These are phyloP conservation scores for Cladosporium sp. DNA, from an alignment of 2,329 filamentous ascomycete species.

Conservation along the genomic window DNA sequence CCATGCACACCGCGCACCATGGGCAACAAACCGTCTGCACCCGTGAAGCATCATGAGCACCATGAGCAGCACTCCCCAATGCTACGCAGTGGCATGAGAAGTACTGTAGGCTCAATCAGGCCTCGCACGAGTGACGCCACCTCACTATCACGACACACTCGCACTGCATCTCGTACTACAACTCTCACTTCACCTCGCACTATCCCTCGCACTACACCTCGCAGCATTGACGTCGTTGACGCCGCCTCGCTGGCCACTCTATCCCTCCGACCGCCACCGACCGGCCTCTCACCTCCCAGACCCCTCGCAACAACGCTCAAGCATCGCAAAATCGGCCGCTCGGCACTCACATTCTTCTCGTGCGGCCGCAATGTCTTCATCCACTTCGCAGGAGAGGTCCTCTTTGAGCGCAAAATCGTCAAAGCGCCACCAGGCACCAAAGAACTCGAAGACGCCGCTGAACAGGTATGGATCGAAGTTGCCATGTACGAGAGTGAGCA, in stretches of 20 bases:
- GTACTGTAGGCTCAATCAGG: neutral
- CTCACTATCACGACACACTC: neutral
- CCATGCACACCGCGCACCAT: neutral
- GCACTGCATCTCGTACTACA: neutral
- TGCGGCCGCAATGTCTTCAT: slow-evolving; percentile 27
- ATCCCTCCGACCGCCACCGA: neutral
- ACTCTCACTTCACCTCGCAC: neutral
- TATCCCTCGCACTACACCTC: neutral
- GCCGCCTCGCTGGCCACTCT: neutral
- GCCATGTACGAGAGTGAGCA: slow-evolving; percentile 16
- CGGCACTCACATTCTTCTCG: slow-evolving; percentile 23
- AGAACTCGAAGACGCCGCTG: slow-evolving; percentile 23
- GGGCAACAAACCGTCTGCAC: neutral
- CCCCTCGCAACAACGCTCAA: slow-evolving; percentile 20
- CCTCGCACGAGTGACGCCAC: neutral
- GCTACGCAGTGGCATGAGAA: neutral
- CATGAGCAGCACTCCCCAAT: neutral
- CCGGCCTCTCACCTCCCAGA: slow-evolving; percentile 11
- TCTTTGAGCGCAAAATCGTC: slow-evolving; percentile 20
- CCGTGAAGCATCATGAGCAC: neutral
- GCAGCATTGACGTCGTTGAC: neutral
- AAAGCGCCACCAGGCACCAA: slow-evolving; percentile 7
- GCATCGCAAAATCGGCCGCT: slow-evolving; percentile 21
- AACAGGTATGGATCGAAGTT: slow-evolving; percentile 24
- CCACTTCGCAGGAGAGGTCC: slow-evolving; percentile 23